Conservation (phyloP, 176 grass and related monocot genomes). For the Paspalum notatum region DNA sequence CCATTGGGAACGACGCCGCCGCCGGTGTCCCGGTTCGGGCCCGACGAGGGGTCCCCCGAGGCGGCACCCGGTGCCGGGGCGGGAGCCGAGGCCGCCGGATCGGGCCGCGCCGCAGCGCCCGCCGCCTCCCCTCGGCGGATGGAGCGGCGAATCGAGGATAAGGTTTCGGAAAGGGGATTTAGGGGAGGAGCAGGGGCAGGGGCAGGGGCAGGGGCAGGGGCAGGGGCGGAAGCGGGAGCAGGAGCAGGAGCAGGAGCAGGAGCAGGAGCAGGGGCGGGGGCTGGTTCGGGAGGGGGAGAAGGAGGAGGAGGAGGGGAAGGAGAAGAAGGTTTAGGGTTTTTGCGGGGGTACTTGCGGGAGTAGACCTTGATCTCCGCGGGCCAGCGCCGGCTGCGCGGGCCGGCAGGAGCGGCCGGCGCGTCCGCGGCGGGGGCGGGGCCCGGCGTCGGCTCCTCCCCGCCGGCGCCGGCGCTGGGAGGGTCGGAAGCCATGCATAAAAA, state of each 20-base stretch:
- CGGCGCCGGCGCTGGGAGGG: conserved; percentile 25
- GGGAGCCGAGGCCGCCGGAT: conserved; percentile 21
- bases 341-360: conserved; percentile 69
- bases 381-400: conserved; percentile 51
- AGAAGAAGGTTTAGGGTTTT: conserved; percentile 62
- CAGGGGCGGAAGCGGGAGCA: background rate
- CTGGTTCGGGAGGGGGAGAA: conserved; percentile 18
- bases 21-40: conserved; percentile 35
- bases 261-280: background rate
- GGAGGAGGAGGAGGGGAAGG: background rate
- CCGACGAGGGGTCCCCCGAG: conserved; percentile 46
- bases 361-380: conserved; percentile 82
- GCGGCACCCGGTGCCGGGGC: background rate
- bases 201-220: background rate
- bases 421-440: conserved; percentile 3
- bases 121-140: conserved; percentile 32
- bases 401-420: background rate
- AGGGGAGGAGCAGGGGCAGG: background rate
- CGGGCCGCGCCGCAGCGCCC: conserved; percentile 4
- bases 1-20: conserved; percentile 44
- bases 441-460: conserved; percentile 30
- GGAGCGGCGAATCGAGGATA: conserved; percentile 44
- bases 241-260: background rate
- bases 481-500: conserved; percentile 16
- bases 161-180: conserved; percentile 53